Evolutionary conservation across 73 alveolate genomes (phyloP).

Genomic region (Paraurostyla sp.): DNA sequence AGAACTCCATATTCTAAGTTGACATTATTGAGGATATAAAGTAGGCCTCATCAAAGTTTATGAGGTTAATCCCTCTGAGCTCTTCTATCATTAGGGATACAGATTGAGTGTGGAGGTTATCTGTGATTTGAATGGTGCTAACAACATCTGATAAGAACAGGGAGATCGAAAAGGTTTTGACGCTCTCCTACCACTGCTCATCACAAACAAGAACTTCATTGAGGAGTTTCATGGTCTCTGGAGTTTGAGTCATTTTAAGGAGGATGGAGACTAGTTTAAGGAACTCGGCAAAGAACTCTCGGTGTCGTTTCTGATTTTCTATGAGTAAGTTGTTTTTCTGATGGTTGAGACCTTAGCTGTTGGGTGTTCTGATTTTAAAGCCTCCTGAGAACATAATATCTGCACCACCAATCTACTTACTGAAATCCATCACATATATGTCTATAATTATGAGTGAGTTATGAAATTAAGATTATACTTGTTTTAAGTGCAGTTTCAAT

Average conservation of each 20-base stretch:
- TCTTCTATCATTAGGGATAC: constrained; percentile 30
- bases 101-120: not conserved
- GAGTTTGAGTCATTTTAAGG: constrained; percentile 63
- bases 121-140: not conserved
- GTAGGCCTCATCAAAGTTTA: constrained; percentile 55
- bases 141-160: constrained; percentile 56
- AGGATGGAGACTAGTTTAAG: constrained; percentile 61
- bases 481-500: constrained; percentile 74
- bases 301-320: constrained; percentile 8
- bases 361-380: constrained; percentile 34
- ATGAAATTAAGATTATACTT: constrained; percentile 20
- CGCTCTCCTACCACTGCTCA: constrained; percentile 77
- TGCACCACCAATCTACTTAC: not conserved
- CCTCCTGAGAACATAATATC: constrained; percentile 27
- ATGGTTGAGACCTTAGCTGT: not conserved
- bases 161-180: constrained; percentile 60
- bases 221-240: constrained; percentile 76
- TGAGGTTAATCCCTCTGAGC: constrained; percentile 38
- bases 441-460: not conserved
- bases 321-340: not conserved
- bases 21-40: constrained; percentile 7
- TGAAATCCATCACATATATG: constrained; percentile 38
- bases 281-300: constrained; percentile 66
- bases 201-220: constrained; percentile 74
- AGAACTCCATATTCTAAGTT: constrained; percentile 4